Conservation (phyloP, 371 early-diverging fungal genomes). For the Actinomortierella wolfii region DNA sequence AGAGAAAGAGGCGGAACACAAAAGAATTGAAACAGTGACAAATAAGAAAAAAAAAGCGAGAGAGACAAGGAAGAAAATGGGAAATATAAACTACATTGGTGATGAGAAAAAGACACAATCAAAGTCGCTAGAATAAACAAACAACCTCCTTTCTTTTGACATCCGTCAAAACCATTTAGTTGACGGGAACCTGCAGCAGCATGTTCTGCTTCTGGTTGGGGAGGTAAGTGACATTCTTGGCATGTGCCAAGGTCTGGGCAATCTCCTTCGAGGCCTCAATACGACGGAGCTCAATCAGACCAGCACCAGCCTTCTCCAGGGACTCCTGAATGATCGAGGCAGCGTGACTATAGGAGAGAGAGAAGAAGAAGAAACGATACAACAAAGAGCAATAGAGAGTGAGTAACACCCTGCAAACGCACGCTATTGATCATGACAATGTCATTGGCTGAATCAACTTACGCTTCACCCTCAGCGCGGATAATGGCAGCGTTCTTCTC, state of each 20-base stretch:
- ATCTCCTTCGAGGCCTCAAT: slow-evolving; percentile 98
- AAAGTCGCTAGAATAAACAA: no score
- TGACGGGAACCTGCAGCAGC: slow-evolving; percentile 43
- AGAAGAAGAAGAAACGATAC: not conserved
- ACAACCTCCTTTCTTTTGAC: no score
- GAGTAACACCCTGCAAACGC: not conserved
- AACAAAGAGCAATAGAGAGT: not conserved
- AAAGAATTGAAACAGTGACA: no score
- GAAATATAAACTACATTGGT: no score
- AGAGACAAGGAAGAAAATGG: no score
- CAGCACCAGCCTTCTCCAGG: slow-evolving; percentile 89
- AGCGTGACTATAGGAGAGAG: slow-evolving; percentile 51
- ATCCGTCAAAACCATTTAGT: slow-evolving; percentile 10
- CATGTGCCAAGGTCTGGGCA: slow-evolving; percentile 84
- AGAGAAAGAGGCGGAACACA: no score
- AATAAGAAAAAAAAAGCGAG: no score
- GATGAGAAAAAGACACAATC: no score
- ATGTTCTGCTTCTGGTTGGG: slow-evolving; percentile 64
- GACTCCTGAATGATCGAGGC: slow-evolving; percentile 89
- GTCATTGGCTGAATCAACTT: slow-evolving; percentile 17
- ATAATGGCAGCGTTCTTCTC: slow-evolving; percentile 98
- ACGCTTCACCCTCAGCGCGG: slow-evolving; percentile 97
- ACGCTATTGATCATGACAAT: not conserved
- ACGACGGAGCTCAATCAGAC: slow-evolving; percentile 93
- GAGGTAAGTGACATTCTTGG: slow-evolving; percentile 92